Percentiles rank a stretch among this genome's conserved stretches.
Conservation (phyloP, 2,329 filamentous ascomycete species). For the Pyrenophora tritici-repentis region DNA sequence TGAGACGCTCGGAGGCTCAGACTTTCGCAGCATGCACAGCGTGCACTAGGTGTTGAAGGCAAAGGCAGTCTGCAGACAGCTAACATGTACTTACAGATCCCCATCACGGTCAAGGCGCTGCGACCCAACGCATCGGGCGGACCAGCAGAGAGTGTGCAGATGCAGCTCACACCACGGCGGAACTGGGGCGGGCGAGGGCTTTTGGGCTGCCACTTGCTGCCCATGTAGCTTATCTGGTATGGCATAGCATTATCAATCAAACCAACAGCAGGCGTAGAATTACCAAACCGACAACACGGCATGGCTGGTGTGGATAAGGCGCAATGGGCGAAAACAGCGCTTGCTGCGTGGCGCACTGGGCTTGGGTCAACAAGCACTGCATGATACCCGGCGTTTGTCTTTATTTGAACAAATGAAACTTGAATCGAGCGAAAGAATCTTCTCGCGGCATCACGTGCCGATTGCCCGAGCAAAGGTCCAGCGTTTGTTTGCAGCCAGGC, state of each 20-base stretch:
- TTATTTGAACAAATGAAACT: slow-evolving; percentile 3
- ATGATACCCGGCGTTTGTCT: slow-evolving; percentile 44
- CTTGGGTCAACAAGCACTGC: slow-evolving; percentile 40
- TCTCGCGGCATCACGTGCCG: too few species aligned
- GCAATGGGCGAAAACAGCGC: slow-evolving; percentile 20
- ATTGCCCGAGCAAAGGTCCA: background rate
- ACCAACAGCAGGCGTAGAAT: background rate
- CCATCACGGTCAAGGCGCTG: slow-evolving; percentile 69
- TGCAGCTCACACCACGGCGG: slow-evolving; percentile 75
- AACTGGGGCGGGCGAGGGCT: slow-evolving; percentile 91
- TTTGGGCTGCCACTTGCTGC: slow-evolving; percentile 88
- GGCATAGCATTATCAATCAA: background rate
- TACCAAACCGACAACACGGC: background rate
- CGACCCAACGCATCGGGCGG: slow-evolving; percentile 50
- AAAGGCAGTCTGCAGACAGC: slow-evolving; percentile 11
- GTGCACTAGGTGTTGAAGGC: background rate
- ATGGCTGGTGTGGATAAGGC: background rate
- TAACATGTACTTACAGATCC: slow-evolving; percentile 58
- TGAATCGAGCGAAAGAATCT: background rate
- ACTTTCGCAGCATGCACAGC: too few species aligned
- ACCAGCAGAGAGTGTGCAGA: slow-evolving; percentile 59
- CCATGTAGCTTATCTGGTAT: slow-evolving; percentile 58
- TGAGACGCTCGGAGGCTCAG: too few species aligned
- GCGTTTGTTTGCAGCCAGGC: background rate
- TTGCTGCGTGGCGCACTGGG: slow-evolving; percentile 45